Conservation (phyloP, 2,329 filamentous ascomycete species). For the Epichloe hybrida region DNA sequence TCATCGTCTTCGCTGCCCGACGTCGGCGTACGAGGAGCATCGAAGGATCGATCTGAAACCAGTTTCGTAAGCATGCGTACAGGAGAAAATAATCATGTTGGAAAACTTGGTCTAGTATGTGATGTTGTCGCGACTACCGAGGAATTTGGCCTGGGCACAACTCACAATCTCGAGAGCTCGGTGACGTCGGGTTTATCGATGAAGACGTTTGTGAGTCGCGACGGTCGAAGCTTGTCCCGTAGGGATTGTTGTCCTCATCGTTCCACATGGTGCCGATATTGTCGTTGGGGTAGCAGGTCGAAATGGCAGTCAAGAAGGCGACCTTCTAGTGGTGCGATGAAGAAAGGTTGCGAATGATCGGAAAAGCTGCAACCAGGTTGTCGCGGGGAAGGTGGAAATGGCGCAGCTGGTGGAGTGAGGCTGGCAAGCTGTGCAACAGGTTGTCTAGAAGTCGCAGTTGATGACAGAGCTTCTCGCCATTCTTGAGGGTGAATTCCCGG, state of each 20-base stretch:
- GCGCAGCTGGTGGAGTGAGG: conserved; percentile 2
- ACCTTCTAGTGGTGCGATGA: background rate
- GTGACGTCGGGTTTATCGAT: conserved; percentile 50
- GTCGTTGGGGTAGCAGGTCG: background rate
- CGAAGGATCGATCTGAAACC: conserved; percentile 29
- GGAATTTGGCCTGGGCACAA: conserved; percentile 8
- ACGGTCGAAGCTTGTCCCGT: conserved; percentile 79
- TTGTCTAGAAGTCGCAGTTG: conserved; percentile 7
- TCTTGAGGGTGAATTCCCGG: conserved; percentile 1
- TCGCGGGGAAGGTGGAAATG: conserved; percentile 4
- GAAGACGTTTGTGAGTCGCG: conserved; percentile 67
- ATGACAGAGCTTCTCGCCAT: conserved; percentile 12
- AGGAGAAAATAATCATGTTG: background rate
- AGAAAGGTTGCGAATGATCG: background rate
- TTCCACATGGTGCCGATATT: conserved; percentile 64
- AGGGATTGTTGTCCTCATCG: conserved; percentile 95
- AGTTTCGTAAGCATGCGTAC: background rate
- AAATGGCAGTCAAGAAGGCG: background rate
- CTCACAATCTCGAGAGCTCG: conserved; percentile 44
- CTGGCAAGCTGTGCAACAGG: conserved; percentile 1
- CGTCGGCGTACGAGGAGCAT: conserved; percentile 58
- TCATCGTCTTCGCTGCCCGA: conserved; percentile 56
- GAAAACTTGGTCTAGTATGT: background rate
- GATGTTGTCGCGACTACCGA: background rate
- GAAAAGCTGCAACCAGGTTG: background rate